A percentile compares a stretch with the other conserved stretches of the same genome.
Evolutionary conservation across 208 protist genomes (phyloP).

Genomic region (Leishmania guyanensis): DNA sequence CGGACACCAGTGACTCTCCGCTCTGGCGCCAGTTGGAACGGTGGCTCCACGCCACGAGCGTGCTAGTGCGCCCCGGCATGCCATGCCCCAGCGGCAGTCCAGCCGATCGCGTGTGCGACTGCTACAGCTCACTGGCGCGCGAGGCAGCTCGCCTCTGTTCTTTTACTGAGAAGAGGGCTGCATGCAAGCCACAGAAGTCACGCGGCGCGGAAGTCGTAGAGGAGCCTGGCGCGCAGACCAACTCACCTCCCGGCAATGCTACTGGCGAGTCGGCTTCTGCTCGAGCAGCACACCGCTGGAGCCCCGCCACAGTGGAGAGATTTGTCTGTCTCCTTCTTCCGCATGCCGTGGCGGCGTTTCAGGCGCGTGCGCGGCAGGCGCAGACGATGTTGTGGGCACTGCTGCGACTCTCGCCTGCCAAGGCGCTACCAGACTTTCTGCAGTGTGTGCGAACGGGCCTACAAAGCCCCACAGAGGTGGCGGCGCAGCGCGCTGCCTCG

Average conservation of each 20-base stretch:
- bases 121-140: conserved; percentile 46
- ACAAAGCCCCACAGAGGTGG: conserved; percentile 34
- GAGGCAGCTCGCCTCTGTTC: conserved; percentile 15
- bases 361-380: conserved; percentile 29
- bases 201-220: neutral
- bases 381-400: conserved; percentile 37
- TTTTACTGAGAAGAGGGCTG: neutral
- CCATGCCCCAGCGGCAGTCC: conserved; percentile 20
- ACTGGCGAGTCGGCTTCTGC: neutral
- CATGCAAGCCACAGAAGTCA: neutral
- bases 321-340: conserved; percentile 59
- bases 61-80: conserved; percentile 64
- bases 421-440: conserved; percentile 35
- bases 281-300: conserved; percentile 37
- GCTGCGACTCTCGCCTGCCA: conserved; percentile 41
- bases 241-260: neutral
- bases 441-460: conserved; percentile 39
- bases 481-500: conserved; percentile 31
- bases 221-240: neutral
- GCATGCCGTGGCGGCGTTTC: conserved; percentile 38
- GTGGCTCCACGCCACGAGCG: conserved; percentile 71
- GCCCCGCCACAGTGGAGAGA: conserved; percentile 34
- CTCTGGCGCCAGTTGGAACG: conserved; percentile 85
- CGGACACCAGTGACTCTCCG: conserved; percentile 33
- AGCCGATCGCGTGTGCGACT: conserved; percentile 36